These are phyloP conservation scores for Cyberlindnera nakhonratchasimensis DNA, from an alignment of 805 yeast species.

Conservation along the genomic window DNA sequence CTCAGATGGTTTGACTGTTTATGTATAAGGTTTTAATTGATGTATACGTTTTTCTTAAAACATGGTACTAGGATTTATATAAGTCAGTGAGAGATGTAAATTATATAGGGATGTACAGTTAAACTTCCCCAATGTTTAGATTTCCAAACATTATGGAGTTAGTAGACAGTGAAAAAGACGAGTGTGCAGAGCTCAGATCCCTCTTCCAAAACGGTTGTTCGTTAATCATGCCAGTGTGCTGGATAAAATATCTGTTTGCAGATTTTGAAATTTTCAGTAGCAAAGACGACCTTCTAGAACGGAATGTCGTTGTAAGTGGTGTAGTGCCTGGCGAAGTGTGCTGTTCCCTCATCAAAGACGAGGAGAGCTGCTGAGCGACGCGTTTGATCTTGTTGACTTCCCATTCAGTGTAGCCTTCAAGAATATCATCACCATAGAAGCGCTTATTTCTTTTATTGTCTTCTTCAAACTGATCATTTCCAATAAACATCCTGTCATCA, in stretches of 20 bases:
- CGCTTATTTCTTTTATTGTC: constrained; percentile 13
- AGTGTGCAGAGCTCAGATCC: constrained; percentile 26
- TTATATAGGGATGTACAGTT: not conserved
- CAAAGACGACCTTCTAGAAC: constrained; percentile 20
- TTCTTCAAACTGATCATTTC: not conserved
- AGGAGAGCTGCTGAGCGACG: constrained; percentile 25
- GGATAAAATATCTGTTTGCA: constrained; percentile 19
- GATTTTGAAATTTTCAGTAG: constrained; percentile 22
- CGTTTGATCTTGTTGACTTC: constrained; percentile 26
- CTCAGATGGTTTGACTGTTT: constrained; percentile 1
- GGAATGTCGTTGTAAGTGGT: not conserved
- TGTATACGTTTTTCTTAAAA: no score
- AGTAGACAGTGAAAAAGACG: constrained; percentile 26
- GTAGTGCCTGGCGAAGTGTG: constrained; percentile 1
- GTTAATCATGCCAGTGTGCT: constrained; percentile 1
- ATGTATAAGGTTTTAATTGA: not conserved
- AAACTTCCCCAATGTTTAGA: constrained; percentile 14
- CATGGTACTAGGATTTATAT: no score
- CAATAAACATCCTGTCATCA: constrained; percentile 24
- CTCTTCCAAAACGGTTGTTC: constrained; percentile 26
- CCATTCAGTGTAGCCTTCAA: constrained; percentile 20
- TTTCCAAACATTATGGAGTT: constrained; percentile 28
- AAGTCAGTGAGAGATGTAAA: not conserved
- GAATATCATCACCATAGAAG: constrained; percentile 29
- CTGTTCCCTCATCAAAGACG: constrained; percentile 23